These are phyloP conservation scores for Linnemannia zychae DNA, from an alignment of 192 early-diverging fungal species.

Conservation along the genomic window DNA sequence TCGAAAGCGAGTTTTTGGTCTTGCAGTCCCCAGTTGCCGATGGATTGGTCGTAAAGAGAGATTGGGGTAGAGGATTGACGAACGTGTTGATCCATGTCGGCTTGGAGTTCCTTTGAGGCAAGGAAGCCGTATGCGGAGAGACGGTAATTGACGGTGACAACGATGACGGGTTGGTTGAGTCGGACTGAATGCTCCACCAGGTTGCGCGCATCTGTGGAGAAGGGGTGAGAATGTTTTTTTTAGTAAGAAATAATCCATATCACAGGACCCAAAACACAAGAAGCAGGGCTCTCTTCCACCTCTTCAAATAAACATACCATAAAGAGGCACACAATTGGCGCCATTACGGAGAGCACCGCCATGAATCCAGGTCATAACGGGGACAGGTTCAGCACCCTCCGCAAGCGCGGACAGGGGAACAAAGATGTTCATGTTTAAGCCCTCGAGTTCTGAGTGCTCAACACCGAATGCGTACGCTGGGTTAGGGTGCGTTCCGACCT, in stretches of 20 bases:
- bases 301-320: conserved; percentile 15
- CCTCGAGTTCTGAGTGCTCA: conserved; percentile 17
- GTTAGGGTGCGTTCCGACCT: background rate
- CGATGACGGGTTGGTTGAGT: conserved; percentile 46
- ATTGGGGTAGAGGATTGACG: background rate
- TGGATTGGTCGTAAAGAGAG: conserved; percentile 22
- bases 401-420: conserved; percentile 11
- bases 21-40: conserved; percentile 45
- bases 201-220: conserved; percentile 23
- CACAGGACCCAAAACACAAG: no score
- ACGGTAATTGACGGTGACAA: conserved; percentile 67
- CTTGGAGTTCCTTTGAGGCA: conserved; percentile 31
- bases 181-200: conserved; percentile 37
- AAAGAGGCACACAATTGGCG: conserved; percentile 24
- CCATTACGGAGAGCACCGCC: conserved; percentile 31
- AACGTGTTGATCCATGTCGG: conserved; percentile 23
- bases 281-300: background rate
- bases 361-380: conserved; percentile 43
- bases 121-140: conserved; percentile 62
- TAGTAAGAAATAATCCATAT: background rate
- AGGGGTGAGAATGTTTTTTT: background rate
- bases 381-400: background rate
- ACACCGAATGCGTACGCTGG: conserved; percentile 21
- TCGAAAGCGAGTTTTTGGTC: conserved; percentile 40
- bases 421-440: conserved; percentile 47